Conservation (phyloP, 1,284 basidiomycete genomes). For the Neolentinus lepideus region DNA sequence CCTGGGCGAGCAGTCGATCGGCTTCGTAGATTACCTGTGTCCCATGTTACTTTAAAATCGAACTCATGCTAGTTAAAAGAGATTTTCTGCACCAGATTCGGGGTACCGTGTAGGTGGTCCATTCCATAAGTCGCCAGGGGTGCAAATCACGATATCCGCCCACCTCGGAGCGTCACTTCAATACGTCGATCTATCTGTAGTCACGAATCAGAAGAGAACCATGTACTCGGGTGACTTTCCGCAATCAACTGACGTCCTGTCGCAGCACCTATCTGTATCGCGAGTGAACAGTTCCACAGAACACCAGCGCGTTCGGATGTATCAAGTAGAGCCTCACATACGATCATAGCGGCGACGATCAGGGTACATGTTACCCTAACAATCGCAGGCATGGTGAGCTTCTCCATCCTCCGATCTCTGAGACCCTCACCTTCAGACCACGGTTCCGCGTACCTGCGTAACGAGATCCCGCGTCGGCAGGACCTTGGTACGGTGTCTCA, state of each 20-base stretch:
- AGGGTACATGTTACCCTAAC: too few relatives aligned
- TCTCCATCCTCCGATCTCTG: too few relatives aligned
- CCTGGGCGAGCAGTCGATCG: conserved; percentile 89
- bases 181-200: not conserved
- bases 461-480: conserved; percentile 96
- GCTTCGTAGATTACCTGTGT: conserved; percentile 93
- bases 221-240: conserved; percentile 42
- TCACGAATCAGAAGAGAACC: not conserved
- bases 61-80: too few relatives aligned
- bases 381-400: too few relatives aligned
- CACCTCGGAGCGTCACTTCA: conserved; percentile 63
- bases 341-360: too few relatives aligned
- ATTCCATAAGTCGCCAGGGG: conserved; percentile 88
- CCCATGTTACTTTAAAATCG: conserved; percentile 3
- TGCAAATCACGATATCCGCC: conserved; percentile 92
- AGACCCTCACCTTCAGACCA: conserved; percentile 70
- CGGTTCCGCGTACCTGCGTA: conserved; percentile 88
- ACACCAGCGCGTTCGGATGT: not conserved
- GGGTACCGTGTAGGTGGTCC: conserved; percentile 88
- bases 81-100: conserved; percentile 62
- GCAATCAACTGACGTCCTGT: conserved; percentile 83
- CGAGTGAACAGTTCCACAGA: not conserved
- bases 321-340: too few relatives aligned
- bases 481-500: conserved; percentile 34
- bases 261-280: conserved; percentile 61